Evolutionary conservation across 495 filamentous ascomycete species (phyloP).

Genomic region (Daldinia childiae): DNA sequence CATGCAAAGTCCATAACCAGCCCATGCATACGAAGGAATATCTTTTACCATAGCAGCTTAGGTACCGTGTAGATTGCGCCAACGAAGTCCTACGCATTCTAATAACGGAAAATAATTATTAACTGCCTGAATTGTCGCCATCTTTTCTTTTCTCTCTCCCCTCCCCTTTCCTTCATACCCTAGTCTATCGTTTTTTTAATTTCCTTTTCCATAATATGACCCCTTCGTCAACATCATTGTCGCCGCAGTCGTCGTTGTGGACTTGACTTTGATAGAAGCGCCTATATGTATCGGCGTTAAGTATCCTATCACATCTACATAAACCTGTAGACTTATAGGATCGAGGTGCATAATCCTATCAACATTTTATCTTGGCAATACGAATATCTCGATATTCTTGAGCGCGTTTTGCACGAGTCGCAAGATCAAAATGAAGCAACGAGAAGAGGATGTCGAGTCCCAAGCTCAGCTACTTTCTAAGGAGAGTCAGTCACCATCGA

Average conservation of each 20-base stretch:
- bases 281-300: conserved; percentile 1
- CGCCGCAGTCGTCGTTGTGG: conserved; percentile 13
- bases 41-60: neutral
- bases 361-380: conserved; percentile 1
- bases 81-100: conserved; percentile 4
- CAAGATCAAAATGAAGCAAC: conserved; percentile 32
- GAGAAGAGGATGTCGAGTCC: conserved; percentile 43
- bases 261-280: conserved; percentile 3
- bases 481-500: conserved; percentile 24
- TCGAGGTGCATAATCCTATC: conserved; percentile 3
- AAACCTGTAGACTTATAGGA: neutral
- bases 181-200: conserved; percentile 7
- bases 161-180: conserved; percentile 28
- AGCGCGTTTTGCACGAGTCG: conserved; percentile 4
- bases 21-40: no score
- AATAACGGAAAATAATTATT: conserved; percentile 11
- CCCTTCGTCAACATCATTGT: conserved; percentile 13
- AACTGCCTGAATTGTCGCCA: conserved; percentile 24
- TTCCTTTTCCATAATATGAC: conserved; percentile 30
- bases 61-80: neutral
- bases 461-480: conserved; percentile 37
- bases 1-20: no score
- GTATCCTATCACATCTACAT: neutral
- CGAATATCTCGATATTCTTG: neutral
- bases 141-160: conserved; percentile 2